Base-by-base conservation (phyloP, 1,284 basidiomycete genomes). In the Rugiboletus extremiorientalis region DNA sequence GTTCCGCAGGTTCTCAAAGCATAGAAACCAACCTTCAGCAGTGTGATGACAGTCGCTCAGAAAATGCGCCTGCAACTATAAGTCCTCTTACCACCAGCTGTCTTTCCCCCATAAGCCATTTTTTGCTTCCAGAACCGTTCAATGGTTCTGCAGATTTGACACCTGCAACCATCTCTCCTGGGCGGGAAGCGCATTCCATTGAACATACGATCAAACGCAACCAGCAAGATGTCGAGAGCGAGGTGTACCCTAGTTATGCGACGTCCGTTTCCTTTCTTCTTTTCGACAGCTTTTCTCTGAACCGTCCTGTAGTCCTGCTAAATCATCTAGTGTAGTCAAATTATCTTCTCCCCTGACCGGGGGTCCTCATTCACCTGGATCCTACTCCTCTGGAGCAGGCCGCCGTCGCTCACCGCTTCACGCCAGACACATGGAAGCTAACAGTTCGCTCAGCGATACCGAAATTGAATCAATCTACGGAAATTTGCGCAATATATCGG, bases 81-180 rank as follows among this genome's bases (percentile, higher is more conserved):
- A 63, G 43, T 48, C 55, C 58, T 50, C 48, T n/a, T 27, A 6
- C 11, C 16, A 36, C 23, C 30, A 23, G 18, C 16, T 54, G 46
- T 54, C 65, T 69, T 28, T 61, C 68, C 5, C 67, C 68, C 31
- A 65, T 67, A 11, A 9, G 8, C 8, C 55, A 68, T 43, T 27
- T 67, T 28, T 44, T 53, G 11, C 36, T 69, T 37, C 56, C 58
- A 2, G 54, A 62, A 27, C 57, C 65, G 28, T 64, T 59, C 25
- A 8, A 48, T 22, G 23, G 46, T 28, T 53, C 50, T 25, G n/a
- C 40, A 15, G 20, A 38, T 43, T 43, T 25, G 18, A 28, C 34
- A 16, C 18, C 47, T 11, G 3, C 28, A 18, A 20, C 25, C 8
- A 18, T 8, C 16, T 59, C 56, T 37, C 50, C 56, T 16, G 43